Evolutionary conservation across 2,329 filamentous ascomycete genomes (phyloP), one percentile per base, ranked within the genome.

Genomic region (Gliomastix tumulicola): DNA sequence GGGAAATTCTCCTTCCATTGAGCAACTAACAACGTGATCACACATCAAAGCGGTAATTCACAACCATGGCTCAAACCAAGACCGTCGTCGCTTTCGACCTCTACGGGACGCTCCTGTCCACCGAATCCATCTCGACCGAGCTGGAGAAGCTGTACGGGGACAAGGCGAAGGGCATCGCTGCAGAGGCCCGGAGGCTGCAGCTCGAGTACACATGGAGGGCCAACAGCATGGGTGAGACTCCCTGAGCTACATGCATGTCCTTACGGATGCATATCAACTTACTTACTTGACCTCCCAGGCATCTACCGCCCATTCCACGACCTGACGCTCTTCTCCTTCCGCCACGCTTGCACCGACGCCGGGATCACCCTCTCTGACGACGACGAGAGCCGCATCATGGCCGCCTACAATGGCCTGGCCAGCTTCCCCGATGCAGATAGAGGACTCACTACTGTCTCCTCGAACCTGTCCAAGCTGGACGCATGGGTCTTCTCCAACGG

Each of bases 161-260:
- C 6, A 70, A 71, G 44, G 76, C 79, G 4, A 57, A 65, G 18
- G 55, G 56, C 1, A 66, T 88, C 21, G 75, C 82, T 5, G 55
- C 68, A 13, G 56, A 74, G 49, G 87, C 83, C 74, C 67, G 84
- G 38, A 69, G 71, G 21, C 82, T 82, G 49, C 84, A 88, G 55
- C 64, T 88, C 8, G 84, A 88, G 56, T 89, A 88, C 48, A 86
- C 83, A 27, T 88, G 81, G 81, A 67, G 84, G 35, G 59, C 82
- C 44, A 88, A 80, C 49, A 81, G 76, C 65, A 88, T 88, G 83
- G 71, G 84, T 83, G 62, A 42, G 63, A n/a, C n/a, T n/a, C n/a
- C n/a, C n/a, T n/a, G n/a, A n/a, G n/a, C n/a, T n/a, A n/a, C n/a
- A n/a, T n/a, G 21, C 7, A 16, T 28, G 17, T 13, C 13, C 10